phyloP scores from a whole-genome alignment of 2,329 filamentous ascomycete species.

The Hypoxylon sp. region DNA sequence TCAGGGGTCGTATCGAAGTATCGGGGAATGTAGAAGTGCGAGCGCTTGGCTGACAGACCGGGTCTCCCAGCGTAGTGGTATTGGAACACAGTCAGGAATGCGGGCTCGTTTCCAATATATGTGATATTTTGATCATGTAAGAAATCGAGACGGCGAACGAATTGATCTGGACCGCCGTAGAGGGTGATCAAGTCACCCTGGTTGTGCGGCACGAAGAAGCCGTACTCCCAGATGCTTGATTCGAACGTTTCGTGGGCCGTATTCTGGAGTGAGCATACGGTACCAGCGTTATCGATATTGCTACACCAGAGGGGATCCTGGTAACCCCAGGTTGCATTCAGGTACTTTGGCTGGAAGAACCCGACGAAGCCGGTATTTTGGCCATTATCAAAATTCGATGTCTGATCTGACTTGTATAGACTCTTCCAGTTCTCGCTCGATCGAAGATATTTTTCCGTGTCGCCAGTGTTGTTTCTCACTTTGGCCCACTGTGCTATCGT shows the following conservation, averaged over 20 bases:
- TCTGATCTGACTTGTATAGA: conserved; percentile 73
- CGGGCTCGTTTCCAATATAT: conserved; percentile 74
- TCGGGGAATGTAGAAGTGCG: conserved; percentile 75
- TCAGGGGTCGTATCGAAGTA: conserved; percentile 71
- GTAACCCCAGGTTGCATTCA: conserved; percentile 77
- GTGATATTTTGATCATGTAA: conserved; percentile 75
- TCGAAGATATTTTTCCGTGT: conserved; percentile 71
- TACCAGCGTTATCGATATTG: conserved; percentile 66
- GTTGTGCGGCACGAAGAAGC: conserved; percentile 73
- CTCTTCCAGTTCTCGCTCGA: conserved; percentile 78
- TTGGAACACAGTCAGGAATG: conserved; percentile 67
- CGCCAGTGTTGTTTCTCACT: conserved; percentile 66
- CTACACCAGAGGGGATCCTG: conserved; percentile 78
- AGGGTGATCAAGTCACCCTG: conserved; percentile 68
- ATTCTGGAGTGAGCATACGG: conserved; percentile 72
- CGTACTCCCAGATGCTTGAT: conserved; percentile 79
- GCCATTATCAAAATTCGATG: conserved; percentile 66
- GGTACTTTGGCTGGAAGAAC: conserved; percentile 78
- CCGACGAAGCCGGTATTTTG: conserved; percentile 75
- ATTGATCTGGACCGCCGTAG: conserved; percentile 71
- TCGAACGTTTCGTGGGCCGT: conserved; percentile 79
- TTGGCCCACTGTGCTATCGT: conserved; percentile 75
- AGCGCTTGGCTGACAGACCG: conserved; percentile 66
- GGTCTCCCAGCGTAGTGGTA: conserved; percentile 79
- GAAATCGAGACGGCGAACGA: conserved; percentile 72